Conservation (phyloP, 2,329 filamentous ascomycete genomes). For the Fonsecaea pedrosoi region DNA sequence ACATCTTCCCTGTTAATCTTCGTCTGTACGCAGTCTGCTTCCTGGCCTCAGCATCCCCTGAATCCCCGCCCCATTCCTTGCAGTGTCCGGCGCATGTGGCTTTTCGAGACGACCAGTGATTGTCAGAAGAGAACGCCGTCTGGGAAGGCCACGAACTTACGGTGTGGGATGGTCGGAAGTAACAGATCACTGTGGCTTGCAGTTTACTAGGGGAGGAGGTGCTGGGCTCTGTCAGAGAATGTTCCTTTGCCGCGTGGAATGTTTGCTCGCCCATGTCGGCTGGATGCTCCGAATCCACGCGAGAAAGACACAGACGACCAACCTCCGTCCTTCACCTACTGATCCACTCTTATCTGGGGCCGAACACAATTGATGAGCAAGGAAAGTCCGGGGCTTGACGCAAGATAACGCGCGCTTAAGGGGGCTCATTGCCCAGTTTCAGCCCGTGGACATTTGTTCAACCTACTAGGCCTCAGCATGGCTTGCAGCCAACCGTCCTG, state of each 20-base stretch:
- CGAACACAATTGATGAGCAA: background rate
- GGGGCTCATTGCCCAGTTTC: conserved; percentile 14
- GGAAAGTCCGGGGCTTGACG: conserved; percentile 20
- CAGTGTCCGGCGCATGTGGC: background rate
- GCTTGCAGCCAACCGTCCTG: conserved; percentile 6
- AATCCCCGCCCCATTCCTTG: background rate
- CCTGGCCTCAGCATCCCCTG: background rate
- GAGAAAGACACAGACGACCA: conserved; percentile 14
- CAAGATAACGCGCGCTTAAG: conserved; percentile 30
- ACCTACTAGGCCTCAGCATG: background rate
- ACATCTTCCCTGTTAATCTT: background rate
- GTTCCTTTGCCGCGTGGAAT: conserved; percentile 15
- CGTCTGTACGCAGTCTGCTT: background rate
- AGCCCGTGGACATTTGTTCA: conserved; percentile 3
- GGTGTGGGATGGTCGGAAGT: background rate
- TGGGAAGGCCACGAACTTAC: background rate
- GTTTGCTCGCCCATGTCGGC: conserved; percentile 18
- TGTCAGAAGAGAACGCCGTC: background rate
- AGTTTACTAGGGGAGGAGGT: background rate
- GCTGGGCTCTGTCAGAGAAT: conserved; percentile 6
- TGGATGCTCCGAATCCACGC: conserved; percentile 22
- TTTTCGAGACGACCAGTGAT: background rate
- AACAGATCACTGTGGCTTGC: background rate
- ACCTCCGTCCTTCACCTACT: background rate
- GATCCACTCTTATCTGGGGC: conserved; percentile 19